Percentiles rank a stretch among this genome's conserved stretches.
Conservation (phyloP, 163 green algal species). For the Chlorella variabilis region DNA sequence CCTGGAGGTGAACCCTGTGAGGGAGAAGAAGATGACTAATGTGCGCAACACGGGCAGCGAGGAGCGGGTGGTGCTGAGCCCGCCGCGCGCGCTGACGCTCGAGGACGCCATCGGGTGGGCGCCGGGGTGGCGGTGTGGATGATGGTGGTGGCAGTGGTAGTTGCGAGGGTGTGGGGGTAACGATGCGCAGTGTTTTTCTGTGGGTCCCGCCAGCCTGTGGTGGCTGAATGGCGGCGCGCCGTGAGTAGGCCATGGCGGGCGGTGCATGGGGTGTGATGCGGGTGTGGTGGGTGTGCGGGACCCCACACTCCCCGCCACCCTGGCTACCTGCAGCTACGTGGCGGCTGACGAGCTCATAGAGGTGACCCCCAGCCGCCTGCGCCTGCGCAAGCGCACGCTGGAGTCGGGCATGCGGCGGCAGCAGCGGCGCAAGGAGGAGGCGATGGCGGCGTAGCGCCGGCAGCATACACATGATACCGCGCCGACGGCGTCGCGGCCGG, state of each 20-base stretch:
- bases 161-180: background rate
- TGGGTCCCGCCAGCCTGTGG: no score
- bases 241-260: no score
- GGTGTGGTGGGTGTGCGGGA: no score
- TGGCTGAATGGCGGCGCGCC: no score
- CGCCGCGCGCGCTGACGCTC: conserved; percentile 68
- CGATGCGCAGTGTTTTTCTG: no score
- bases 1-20: conserved; percentile 79
- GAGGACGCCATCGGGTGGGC: conserved; percentile 79
- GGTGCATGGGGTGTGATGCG: no score
- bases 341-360: conserved; percentile 88
- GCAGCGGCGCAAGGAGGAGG: conserved; percentile 11
- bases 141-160: background rate
- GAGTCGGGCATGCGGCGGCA: conserved; percentile 20
- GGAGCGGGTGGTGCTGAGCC: conserved; percentile 71
- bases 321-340: conserved; percentile 86
- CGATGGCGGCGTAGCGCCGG: conserved; percentile 7
- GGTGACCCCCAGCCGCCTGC: conserved; percentile 69
- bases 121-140: background rate
- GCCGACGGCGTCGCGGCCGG: no score
- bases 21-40: conserved; percentile 89
- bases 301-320: no score
- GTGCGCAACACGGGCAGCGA: conserved; percentile 71
- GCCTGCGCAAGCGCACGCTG: conserved; percentile 71
- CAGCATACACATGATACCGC: no score